Base-by-base conservation (phyloP, 768 basidiomycete species). In the Xanthoconium purpureum region DNA sequence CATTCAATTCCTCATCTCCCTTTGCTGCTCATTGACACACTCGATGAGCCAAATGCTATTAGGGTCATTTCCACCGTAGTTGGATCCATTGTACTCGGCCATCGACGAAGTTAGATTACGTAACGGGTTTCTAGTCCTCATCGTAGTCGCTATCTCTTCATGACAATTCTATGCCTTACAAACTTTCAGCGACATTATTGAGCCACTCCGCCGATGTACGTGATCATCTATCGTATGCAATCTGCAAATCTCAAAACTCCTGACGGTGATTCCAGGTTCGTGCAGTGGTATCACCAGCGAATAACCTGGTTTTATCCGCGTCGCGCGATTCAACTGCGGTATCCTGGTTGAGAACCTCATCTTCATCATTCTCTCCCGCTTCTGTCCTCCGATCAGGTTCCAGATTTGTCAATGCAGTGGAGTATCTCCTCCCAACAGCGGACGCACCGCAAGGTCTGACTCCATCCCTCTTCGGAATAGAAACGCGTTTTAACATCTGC, bases 271-370 rank as follows among this genome's bases (percentile, higher is more conserved):
- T 61, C 57, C 67, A 96, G 92, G 94, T 96, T 61, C 88, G 93
- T 67, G 88, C 84, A 36, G 77, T 98, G 58, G 82, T 75, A 51
- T 84, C 91, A 43, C 91, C 93, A 36, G 83, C 84, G 30, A 77
- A 90, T 71, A 77, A 84, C 63, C 79, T 93, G 59, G 76, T 98
- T 60, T 79, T 98, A 58, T 97, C 94, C 20, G 90, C 89, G 57
- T 97, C 95, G 45, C 85, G 95, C 68, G 95, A 98, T 79, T 78
- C 89, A 15, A 91, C 93, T 40, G 90, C 93, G 61, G 91, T 95
- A 69, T 78, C 85, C 32, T 98, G 95, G 96, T 76, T 79, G 53
- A 80, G 83, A 69, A 63, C 78, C 38, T 71, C 80, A 42, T 62
- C 76, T 54, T 70, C 75, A 42, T 71, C 77, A 9, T 91, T 92